Conservation (phyloP, 2,329 filamentous ascomycete genomes). For the Penicillium fuscoglaucum region DNA sequence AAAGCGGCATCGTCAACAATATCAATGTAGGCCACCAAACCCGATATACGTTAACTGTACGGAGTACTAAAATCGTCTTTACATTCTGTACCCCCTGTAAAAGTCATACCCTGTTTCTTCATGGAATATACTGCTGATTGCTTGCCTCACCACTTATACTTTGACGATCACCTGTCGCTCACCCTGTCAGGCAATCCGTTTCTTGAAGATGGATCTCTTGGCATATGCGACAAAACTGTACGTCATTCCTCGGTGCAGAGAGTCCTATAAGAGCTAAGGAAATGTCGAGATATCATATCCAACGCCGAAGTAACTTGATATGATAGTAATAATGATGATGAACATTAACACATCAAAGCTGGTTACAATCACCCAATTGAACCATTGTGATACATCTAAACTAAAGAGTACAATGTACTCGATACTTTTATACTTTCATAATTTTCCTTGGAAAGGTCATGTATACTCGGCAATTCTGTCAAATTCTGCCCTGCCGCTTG, state of each 20-base stretch:
- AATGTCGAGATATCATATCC: not conserved
- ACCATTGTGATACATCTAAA: not conserved
- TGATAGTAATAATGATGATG: not conserved
- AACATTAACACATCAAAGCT: not conserved
- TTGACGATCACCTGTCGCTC: conserved; percentile 11
- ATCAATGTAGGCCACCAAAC: not conserved
- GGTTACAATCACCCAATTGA: not conserved
- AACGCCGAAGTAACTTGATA: not conserved
- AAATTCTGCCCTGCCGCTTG: not conserved
- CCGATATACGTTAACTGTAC: not conserved
- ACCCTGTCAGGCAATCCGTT: not conserved
- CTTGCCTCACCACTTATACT: conserved; percentile 3
- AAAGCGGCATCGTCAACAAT: not conserved
- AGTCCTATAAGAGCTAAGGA: not conserved
- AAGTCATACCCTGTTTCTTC: conserved; percentile 12
- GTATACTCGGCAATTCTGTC: not conserved
- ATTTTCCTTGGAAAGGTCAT: not conserved
- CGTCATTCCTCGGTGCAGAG: not conserved
- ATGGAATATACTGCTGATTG: not conserved
- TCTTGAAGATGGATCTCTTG: not conserved
- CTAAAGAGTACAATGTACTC: not conserved
- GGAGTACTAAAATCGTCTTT: not conserved
- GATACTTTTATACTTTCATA: not conserved
- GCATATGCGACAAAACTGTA: not conserved
- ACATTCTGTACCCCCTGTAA: conserved; percentile 3